Percentiles rank a stretch among this genome's conserved stretches.
Conservation (phyloP, 1,139 yeast genomes). For the Candida sp. region DNA sequence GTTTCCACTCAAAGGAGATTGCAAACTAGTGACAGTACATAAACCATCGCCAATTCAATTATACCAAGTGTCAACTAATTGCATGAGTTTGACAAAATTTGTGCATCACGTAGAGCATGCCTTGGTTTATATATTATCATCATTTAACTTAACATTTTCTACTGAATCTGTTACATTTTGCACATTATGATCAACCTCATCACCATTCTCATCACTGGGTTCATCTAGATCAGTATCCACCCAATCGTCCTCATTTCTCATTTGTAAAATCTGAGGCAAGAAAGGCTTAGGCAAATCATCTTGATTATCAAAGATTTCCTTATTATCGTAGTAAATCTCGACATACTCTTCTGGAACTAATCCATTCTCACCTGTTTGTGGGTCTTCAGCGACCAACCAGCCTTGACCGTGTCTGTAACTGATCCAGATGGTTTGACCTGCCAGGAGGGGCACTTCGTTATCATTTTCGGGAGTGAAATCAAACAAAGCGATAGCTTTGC, state of each 20-base stretch:
- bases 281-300: constrained; percentile 47
- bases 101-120: too few species aligned
- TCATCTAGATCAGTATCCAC: constrained; percentile 31
- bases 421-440: constrained; percentile 84
- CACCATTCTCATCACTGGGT: constrained; percentile 4
- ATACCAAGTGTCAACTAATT: too few species aligned
- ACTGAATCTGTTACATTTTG: constrained; percentile 2
- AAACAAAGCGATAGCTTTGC: constrained; percentile 78
- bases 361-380: constrained; percentile 78
- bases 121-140: background rate
- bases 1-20: too few species aligned
- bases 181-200: constrained; percentile 1
- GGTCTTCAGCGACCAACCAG: constrained; percentile 94
- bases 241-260: constrained; percentile 23
- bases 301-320: constrained; percentile 11
- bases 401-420: constrained; percentile 96
- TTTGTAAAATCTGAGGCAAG: constrained; percentile 38
- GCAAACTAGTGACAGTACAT: too few species aligned
- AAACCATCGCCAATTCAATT: too few species aligned
- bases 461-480: constrained; percentile 93
- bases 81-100: too few species aligned
- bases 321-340: constrained; percentile 41
- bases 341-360: constrained; percentile 96
- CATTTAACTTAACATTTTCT: background rate
- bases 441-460: constrained; percentile 75